Evolutionary conservation across 345 rosid genomes (phyloP).

Genomic region (Trapa incisa): DNA sequence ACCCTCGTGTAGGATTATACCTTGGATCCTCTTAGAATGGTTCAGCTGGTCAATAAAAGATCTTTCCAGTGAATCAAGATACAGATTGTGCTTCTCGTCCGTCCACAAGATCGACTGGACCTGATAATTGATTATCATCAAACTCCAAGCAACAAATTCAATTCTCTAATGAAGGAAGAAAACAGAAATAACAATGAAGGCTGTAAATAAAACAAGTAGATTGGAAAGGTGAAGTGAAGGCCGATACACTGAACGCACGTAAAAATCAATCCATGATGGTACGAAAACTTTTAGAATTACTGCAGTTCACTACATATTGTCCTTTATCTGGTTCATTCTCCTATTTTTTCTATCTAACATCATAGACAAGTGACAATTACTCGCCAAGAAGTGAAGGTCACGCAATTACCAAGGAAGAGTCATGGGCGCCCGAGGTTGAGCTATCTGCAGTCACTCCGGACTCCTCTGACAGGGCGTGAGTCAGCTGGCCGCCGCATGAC

Average conservation of each 20-base stretch:
- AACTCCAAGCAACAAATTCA: neutral
- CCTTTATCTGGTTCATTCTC: neutral
- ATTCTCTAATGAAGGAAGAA: neutral
- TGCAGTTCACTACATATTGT: neutral
- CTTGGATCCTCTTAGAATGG: slow-evolving; percentile 1
- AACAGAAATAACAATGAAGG: neutral
- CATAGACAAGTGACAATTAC: neutral
- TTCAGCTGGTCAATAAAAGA: slow-evolving; percentile 58
- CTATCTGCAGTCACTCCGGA: neutral
- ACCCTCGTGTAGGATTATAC: slow-evolving; percentile 11
- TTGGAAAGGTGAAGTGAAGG: neutral
- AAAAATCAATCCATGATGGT: neutral
- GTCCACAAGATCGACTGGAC: slow-evolving; percentile 44
- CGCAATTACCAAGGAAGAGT: neutral
- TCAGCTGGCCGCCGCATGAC: neutral
- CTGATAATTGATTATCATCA: slow-evolving; percentile 19
- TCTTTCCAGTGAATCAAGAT: slow-evolving; percentile 47
- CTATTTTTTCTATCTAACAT: too few relatives aligned
- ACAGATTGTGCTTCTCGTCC: slow-evolving; percentile 53
- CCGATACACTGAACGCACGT: neutral
- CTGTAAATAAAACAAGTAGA: neutral
- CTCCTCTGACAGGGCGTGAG: slow-evolving; percentile 4
- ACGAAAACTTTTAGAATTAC: neutral
- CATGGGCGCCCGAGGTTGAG: neutral
- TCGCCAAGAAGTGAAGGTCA: neutral